Base-by-base conservation (phyloP, 768 basidiomycete species). In the Tubosaeta sp. region DNA sequence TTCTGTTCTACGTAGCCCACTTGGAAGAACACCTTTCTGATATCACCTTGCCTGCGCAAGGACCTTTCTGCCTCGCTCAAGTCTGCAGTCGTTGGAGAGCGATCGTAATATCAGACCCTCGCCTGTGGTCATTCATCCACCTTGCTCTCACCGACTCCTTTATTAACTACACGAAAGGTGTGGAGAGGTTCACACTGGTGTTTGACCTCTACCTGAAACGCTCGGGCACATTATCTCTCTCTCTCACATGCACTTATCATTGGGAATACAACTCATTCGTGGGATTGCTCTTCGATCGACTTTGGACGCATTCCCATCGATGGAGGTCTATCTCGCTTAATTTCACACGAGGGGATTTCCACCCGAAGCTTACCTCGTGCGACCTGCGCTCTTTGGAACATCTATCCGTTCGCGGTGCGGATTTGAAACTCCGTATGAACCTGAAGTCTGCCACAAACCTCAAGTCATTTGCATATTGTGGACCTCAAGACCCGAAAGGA, bases 11-110 rank as follows among this genome's bases (percentile, higher is more conserved):
- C 4, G 27, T 29, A 9, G 19, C 16, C 8, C 35, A 27, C 31
- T 54, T 19, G 4, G 35, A 36, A 9, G 21, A 12, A 2, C 44
- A 53, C n/a, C 18, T 6, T 10, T 14, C n/a, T 12, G 38, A 36
- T 36, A 8, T 39, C 38, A 21, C 19, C 35, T 11, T 19, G 19
- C 35, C 35, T 18, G 35, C 31, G 11, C 11, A 32, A 32, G 31
- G 31, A 3, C 31, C 31, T 32, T 32, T 32, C 25, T 48, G 22
- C 46, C 55, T 66, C 22, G 35, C 44, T 1, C 52, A 51, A 21
- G 53, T 65, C 24, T 65, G 64, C 45, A 44, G 46, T 1, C 35
- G 25, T 24, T 66, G 64, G 64, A 55, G 52, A 16, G 19, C 44
- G 11, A 14, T 57, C 4, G 49, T 31, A 6, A 31, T 46, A 31